Percentiles rank a stretch among this genome's conserved stretches.
Conservation (phyloP, 129 eudicot species). For the Arctium lappa region DNA sequence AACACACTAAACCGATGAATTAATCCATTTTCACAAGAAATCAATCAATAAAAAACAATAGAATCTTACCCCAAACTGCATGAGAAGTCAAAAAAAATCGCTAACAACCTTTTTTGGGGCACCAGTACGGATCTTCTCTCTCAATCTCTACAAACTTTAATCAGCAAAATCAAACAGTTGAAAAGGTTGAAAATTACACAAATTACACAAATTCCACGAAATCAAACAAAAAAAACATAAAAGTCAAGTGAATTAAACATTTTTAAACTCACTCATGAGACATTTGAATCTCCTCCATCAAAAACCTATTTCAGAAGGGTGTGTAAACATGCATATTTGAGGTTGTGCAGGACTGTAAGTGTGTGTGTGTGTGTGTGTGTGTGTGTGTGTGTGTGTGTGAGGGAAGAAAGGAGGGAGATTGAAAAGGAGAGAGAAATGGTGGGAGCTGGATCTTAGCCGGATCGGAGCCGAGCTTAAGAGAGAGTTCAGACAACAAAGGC, state of each 20-base stretch:
- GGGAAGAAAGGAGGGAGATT: conserved; percentile 20
- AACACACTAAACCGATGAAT: conserved; percentile 5
- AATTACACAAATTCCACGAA: neutral
- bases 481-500: conserved; percentile 13
- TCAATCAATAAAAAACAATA: neutral
- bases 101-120: neutral
- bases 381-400: neutral
- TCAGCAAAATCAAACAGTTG: neutral
- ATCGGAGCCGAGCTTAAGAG: conserved; percentile 39
- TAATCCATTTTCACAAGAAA: neutral
- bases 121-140: conserved; percentile 16
- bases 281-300: conserved; percentile 4
- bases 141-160: conserved; percentile 15
- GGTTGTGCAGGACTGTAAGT: neutral
- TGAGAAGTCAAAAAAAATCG: conserved; percentile 17
- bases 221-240: neutral
- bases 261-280: neutral
- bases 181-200: neutral
- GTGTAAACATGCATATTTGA: neutral
- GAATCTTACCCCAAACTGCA: conserved; percentile 34
- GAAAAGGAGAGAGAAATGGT: conserved; percentile 24
- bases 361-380: neutral
- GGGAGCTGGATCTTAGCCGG: conserved; percentile 40
- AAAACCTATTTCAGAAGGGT: neutral
- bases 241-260: neutral